These are phyloP conservation scores for Kwoniella newhampshirensis DNA, from an alignment of 768 basidiomycete genomes.

Conservation along the genomic window DNA sequence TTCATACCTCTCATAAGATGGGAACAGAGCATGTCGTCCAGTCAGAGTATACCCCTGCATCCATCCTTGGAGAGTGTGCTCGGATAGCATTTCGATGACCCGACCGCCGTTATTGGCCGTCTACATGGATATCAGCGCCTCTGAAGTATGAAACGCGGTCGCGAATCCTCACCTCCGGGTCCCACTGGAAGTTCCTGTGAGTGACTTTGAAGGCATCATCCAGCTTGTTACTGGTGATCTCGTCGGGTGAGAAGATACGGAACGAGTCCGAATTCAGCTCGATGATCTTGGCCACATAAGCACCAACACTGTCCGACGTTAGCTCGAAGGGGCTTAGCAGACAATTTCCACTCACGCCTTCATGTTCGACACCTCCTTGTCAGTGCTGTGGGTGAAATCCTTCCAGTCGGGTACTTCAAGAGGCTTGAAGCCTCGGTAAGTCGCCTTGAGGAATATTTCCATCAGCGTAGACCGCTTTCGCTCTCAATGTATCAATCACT, in stretches of 20 bases:
- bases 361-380: constrained; percentile 72
- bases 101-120: constrained; percentile 67
- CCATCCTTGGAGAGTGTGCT: constrained; percentile 58
- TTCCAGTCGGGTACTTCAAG: constrained; percentile 70
- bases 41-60: constrained; percentile 90
- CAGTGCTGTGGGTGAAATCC: constrained; percentile 59
- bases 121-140: constrained; percentile 54
- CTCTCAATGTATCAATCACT: neutral
- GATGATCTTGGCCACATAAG: constrained; percentile 55
- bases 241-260: constrained; percentile 89
- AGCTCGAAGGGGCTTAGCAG: constrained; percentile 1
- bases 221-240: constrained; percentile 82
- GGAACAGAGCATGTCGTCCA: constrained; percentile 72
- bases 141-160: neutral
- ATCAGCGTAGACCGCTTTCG: neutral
- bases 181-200: constrained; percentile 81
- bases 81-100: constrained; percentile 74
- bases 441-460: constrained; percentile 56
- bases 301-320: constrained; percentile 45
- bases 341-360: constrained; percentile 55
- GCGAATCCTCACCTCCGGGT: constrained; percentile 54
- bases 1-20: constrained; percentile 71
- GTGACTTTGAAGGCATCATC: constrained; percentile 68
- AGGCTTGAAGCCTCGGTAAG: constrained; percentile 64
- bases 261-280: constrained; percentile 72